Percentiles rank a stretch among this genome's conserved stretches.
Conservation (phyloP, 192 early-diverging fungal genomes). For the Coemansia sp. region DNA sequence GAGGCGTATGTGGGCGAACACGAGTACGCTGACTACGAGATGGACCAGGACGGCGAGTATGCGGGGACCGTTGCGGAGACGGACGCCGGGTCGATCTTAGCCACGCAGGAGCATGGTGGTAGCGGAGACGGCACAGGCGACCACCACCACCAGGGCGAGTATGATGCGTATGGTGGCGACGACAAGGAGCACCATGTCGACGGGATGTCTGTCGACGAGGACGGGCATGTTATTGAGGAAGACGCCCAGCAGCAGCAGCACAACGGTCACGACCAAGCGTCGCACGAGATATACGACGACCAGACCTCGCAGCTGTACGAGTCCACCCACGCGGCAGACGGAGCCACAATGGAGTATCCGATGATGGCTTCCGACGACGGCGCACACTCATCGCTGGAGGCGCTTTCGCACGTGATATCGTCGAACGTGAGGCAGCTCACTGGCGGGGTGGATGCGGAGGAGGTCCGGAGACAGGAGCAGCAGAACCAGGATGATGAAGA, state of each 20-base stretch:
- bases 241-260: slow-evolving; percentile 17
- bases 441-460: slow-evolving; percentile 9
- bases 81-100: slow-evolving; percentile 34
- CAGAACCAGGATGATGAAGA: slow-evolving; percentile 9
- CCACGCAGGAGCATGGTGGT: slow-evolving; percentile 31
- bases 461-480: slow-evolving; percentile 1
- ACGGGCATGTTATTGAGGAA: slow-evolving; percentile 6
- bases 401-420: slow-evolving; percentile 42
- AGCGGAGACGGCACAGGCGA: neutral
- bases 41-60: slow-evolving; percentile 23
- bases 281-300: slow-evolving; percentile 28
- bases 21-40: slow-evolving; percentile 34
- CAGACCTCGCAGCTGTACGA: slow-evolving; percentile 34
- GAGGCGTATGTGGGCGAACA: slow-evolving; percentile 34
- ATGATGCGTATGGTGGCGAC: slow-evolving; percentile 7
- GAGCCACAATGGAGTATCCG: slow-evolving; percentile 30
- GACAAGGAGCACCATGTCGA: slow-evolving; percentile 9
- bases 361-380: slow-evolving; percentile 32
- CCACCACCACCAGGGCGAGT: slow-evolving; percentile 6
- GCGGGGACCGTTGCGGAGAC: slow-evolving; percentile 25
- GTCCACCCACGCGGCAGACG: slow-evolving; percentile 21
- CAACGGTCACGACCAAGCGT: neutral
- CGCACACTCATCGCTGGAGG: slow-evolving; percentile 36
- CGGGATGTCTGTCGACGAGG: slow-evolving; percentile 19
- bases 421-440: slow-evolving; percentile 32